Evolutionary conservation across 2,329 filamentous ascomycete species (phyloP).

Genomic region (Passalora sequoiae): DNA sequence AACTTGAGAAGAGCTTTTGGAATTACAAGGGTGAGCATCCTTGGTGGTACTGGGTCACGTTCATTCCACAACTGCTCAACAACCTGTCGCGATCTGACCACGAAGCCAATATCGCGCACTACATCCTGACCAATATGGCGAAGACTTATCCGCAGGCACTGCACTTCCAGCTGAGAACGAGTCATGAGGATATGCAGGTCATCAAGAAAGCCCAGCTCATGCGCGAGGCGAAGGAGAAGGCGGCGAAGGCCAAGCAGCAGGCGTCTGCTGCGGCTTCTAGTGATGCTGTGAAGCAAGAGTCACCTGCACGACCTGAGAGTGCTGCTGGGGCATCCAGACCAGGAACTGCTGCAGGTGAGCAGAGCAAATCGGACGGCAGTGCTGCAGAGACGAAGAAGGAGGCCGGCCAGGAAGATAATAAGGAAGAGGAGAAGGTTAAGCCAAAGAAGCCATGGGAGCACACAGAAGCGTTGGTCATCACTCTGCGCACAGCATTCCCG

Average conservation of each 20-base stretch:
- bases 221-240: constrained; percentile 53
- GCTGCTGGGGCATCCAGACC: constrained; percentile 36
- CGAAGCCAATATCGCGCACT: constrained; percentile 80
- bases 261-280: constrained; percentile 41
- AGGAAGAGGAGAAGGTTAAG: constrained; percentile 40
- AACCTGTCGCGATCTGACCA: constrained; percentile 71
- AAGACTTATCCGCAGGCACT: constrained; percentile 91
- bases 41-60: constrained; percentile 99
- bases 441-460: constrained; percentile 89
- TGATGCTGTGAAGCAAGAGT: constrained; percentile 36
- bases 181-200: constrained; percentile 83
- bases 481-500: constrained; percentile 94
- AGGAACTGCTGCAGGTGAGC: constrained; percentile 42
- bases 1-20: constrained; percentile 79
- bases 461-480: constrained; percentile 90
- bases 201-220: constrained; percentile 76
- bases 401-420: constrained; percentile 43
- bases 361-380: constrained; percentile 11
- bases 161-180: constrained; percentile 92
- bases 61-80: constrained; percentile 91
- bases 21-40: constrained; percentile 96
- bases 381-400: constrained; percentile 31
- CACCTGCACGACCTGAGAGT: constrained; percentile 32
- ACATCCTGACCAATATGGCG: constrained; percentile 85
- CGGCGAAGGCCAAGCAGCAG: constrained; percentile 55